Conservation (phyloP, 2,329 filamentous ascomycete genomes). For the Allantophomopsis lycopodina region DNA sequence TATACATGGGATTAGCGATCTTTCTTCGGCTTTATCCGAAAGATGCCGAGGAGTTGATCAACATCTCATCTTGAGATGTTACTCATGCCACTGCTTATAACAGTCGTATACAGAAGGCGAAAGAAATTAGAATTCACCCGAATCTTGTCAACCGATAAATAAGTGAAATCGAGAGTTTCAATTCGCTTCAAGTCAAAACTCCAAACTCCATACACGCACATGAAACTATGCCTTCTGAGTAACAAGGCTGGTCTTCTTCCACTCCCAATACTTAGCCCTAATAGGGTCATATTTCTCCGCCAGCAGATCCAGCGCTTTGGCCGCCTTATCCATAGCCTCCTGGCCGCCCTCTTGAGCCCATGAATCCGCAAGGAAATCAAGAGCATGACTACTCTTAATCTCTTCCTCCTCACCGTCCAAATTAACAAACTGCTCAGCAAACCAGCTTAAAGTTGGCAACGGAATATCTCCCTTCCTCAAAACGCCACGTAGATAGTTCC, state of each 20-base stretch:
- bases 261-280: constrained; percentile 86
- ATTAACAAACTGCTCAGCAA: constrained; percentile 36
- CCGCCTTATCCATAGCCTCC: constrained; percentile 47
- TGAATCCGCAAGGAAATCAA: constrained; percentile 62
- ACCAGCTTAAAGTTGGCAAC: constrained; percentile 29
- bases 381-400: constrained; percentile 48
- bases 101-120: no score
- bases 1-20: no score
- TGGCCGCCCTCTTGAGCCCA: constrained; percentile 38
- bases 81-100: no score
- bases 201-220: neutral
- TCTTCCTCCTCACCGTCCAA: constrained; percentile 26
- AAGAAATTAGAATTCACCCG: no score
- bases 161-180: no score
- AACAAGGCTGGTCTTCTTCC: constrained; percentile 28
- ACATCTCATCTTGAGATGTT: no score
- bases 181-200: no score
- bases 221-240: neutral
- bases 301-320: constrained; percentile 56
- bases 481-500: constrained; percentile 80
- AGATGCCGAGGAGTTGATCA: no score
- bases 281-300: constrained; percentile 84
- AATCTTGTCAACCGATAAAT: no score
- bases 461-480: constrained; percentile 49
- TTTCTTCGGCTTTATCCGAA: no score